Conservation (phyloP, 2,329 filamentous ascomycete genomes). For the Sclerotiophoma versabilis region DNA sequence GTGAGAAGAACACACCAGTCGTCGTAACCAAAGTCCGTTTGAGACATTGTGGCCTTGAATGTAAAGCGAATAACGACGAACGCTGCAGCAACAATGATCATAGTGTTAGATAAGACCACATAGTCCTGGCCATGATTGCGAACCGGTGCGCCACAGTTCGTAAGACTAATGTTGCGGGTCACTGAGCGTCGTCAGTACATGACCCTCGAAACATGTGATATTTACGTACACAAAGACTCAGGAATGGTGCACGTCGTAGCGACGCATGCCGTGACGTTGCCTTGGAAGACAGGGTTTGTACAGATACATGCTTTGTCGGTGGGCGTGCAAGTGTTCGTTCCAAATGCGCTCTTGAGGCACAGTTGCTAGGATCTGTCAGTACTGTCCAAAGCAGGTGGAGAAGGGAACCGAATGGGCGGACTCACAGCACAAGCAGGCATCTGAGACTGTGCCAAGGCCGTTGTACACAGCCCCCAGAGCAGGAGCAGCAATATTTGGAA, state of each 20-base stretch:
- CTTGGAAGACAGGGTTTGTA: slow-evolving; percentile 29
- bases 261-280: slow-evolving; percentile 31
- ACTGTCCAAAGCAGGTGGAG: background rate
- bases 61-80: slow-evolving; percentile 47
- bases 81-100: slow-evolving; percentile 44
- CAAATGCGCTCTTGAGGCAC: slow-evolving; percentile 15
- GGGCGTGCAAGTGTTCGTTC: slow-evolving; percentile 26
- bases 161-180: slow-evolving; percentile 52
- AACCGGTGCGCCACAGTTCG: slow-evolving; percentile 49
- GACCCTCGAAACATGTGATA: background rate
- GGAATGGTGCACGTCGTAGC: slow-evolving; percentile 28
- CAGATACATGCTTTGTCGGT: slow-evolving; percentile 33
- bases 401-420: background rate
- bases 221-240: slow-evolving; percentile 28
- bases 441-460: slow-evolving; percentile 14
- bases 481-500: slow-evolving; percentile 8
- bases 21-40: slow-evolving; percentile 48
- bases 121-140: slow-evolving; percentile 48
- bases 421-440: slow-evolving; percentile 28
- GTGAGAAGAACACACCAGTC: slow-evolving; percentile 45
- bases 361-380: slow-evolving; percentile 11
- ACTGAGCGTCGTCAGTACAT: slow-evolving; percentile 27
- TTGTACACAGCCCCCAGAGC: slow-evolving; percentile 9
- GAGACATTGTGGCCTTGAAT: slow-evolving; percentile 47
- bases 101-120: slow-evolving; percentile 43